Evolutionary conservation across 495 filamentous ascomycete genomes (phyloP).

Genomic region (Lasiosphaeriaceae sp.): DNA sequence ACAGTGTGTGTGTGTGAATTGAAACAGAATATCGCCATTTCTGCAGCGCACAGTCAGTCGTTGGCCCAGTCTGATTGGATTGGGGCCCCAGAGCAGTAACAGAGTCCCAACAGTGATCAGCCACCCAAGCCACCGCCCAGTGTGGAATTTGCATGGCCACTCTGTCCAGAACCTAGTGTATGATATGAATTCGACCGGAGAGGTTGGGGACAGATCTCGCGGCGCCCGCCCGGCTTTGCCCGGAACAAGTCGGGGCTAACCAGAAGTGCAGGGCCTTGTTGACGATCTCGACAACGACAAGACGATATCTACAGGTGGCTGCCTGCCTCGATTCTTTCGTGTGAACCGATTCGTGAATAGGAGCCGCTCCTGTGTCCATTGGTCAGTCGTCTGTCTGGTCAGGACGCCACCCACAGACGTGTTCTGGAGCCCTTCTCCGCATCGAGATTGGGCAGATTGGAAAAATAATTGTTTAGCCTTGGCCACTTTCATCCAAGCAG

Average conservation of each 20-base stretch:
- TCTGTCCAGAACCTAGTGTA: too few relatives aligned
- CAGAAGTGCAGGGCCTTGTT: too few relatives aligned
- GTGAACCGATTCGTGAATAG: neutral
- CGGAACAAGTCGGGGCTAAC: too few relatives aligned
- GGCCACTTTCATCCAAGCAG: conserved; percentile 11
- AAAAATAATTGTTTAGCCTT: conserved; percentile 11
- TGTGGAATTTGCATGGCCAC: neutral
- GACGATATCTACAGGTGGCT: too few relatives aligned
- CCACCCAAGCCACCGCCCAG: neutral
- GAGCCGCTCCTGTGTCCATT: too few relatives aligned
- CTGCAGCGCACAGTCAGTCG: neutral
- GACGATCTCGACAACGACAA: too few relatives aligned
- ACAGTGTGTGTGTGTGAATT: neutral
- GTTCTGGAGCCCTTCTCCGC: conserved; percentile 19
- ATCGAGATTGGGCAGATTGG: conserved; percentile 15
- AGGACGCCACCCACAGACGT: conserved; percentile 13
- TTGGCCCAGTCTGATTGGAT: too few relatives aligned
- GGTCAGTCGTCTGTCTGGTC: conserved; percentile 12
- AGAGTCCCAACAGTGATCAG: neutral
- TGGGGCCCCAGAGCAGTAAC: neutral
- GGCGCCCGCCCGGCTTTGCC: too few relatives aligned
- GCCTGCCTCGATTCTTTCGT: neutral
- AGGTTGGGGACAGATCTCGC: too few relatives aligned
- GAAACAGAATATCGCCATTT: neutral
- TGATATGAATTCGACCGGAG: too few relatives aligned